These are phyloP conservation scores for Coniochaeta sp. DNA, from an alignment of 2,329 filamentous ascomycete species.

Conservation along the genomic window DNA sequence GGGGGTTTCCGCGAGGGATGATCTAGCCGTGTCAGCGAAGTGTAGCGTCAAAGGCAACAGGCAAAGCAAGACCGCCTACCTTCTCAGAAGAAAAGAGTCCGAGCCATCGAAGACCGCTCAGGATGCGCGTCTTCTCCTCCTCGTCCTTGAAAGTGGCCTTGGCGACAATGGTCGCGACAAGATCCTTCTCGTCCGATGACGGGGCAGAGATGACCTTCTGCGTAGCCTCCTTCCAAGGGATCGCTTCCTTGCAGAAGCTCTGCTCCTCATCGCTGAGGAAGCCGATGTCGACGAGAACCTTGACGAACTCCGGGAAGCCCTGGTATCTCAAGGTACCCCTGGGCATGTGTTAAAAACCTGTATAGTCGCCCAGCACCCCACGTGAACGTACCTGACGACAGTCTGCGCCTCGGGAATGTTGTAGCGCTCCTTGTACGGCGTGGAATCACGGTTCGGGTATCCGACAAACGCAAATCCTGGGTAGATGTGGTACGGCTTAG, in stretches of 20 bases:
- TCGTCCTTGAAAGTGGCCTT: slow-evolving; percentile 78
- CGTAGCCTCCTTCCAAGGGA: slow-evolving; percentile 81
- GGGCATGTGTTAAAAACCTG: too few species aligned
- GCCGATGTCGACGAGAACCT: slow-evolving; percentile 78
- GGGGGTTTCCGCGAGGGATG: too few species aligned
- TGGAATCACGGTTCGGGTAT: slow-evolving; percentile 90
- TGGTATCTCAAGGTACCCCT: slow-evolving; percentile 74
- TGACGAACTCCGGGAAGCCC: slow-evolving; percentile 88
- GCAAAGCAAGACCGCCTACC: too few species aligned
- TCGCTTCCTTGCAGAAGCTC: slow-evolving; percentile 57
- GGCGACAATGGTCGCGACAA: slow-evolving; percentile 64
- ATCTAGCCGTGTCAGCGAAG: too few species aligned
- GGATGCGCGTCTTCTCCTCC: too few species aligned
- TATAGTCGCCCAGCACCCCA: too few species aligned
- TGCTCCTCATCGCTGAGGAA: slow-evolving; percentile 74
- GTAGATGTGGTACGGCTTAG: slow-evolving; percentile 88
- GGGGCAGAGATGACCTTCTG: slow-evolving; percentile 65
- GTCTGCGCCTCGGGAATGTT: slow-evolving; percentile 86
- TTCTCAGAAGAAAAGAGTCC: too few species aligned
- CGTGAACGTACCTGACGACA: too few species aligned
- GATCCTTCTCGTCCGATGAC: slow-evolving; percentile 59
- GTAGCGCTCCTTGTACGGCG: slow-evolving; percentile 82
- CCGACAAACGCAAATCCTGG: slow-evolving; percentile 80
- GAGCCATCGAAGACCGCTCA: too few species aligned
- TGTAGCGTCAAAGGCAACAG: too few species aligned